Percentiles rank a stretch among this genome's conserved stretches.
Evolutionary conservation across 2,329 filamentous ascomycete species (phyloP).

Genomic region (Chlorencoelia australis): DNA sequence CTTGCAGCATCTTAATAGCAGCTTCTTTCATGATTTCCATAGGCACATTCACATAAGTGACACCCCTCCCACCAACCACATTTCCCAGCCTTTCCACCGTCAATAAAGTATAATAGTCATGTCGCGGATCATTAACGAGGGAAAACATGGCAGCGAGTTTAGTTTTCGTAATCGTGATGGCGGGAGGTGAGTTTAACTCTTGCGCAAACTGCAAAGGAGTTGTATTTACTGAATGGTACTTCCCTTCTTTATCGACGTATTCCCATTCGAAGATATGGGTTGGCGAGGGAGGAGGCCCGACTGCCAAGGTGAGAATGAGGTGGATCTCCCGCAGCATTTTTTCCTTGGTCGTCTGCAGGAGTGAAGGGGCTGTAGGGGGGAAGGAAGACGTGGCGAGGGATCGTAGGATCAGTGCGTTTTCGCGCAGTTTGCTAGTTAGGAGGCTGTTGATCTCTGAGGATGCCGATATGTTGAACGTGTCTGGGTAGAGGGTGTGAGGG

Average conservation of each 20-base stretch:
- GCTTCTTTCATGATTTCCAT: slow-evolving; percentile 62
- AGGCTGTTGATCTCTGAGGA: slow-evolving; percentile 61
- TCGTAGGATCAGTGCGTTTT: slow-evolving; percentile 68
- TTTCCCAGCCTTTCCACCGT: slow-evolving; percentile 75
- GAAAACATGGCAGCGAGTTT: slow-evolving; percentile 64
- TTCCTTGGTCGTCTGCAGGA: slow-evolving; percentile 42
- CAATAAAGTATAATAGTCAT: slow-evolving; percentile 60
- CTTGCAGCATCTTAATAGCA: slow-evolving; percentile 67
- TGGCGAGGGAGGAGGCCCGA: slow-evolving; percentile 67
- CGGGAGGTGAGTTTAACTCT: slow-evolving; percentile 51
- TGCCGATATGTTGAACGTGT: slow-evolving; percentile 68
- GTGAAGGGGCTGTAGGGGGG: slow-evolving; percentile 28
- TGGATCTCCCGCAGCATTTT: slow-evolving; percentile 74
- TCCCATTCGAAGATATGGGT: slow-evolving; percentile 68
- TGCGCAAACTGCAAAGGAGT: slow-evolving; percentile 64
- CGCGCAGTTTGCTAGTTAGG: slow-evolving; percentile 77
- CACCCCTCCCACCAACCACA: slow-evolving; percentile 62
- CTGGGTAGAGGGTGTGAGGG: slow-evolving; percentile 71
- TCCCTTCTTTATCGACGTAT: slow-evolving; percentile 60
- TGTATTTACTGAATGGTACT: slow-evolving; percentile 49
- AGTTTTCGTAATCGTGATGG: slow-evolving; percentile 46
- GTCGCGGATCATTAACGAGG: slow-evolving; percentile 76
- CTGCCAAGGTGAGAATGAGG: slow-evolving; percentile 68
- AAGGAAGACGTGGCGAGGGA: slow-evolving; percentile 33
- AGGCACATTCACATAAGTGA: slow-evolving; percentile 77